Evolutionary conservation across 75 land plant genomes (phyloP).

Genomic region (Pinus taeda): DNA sequence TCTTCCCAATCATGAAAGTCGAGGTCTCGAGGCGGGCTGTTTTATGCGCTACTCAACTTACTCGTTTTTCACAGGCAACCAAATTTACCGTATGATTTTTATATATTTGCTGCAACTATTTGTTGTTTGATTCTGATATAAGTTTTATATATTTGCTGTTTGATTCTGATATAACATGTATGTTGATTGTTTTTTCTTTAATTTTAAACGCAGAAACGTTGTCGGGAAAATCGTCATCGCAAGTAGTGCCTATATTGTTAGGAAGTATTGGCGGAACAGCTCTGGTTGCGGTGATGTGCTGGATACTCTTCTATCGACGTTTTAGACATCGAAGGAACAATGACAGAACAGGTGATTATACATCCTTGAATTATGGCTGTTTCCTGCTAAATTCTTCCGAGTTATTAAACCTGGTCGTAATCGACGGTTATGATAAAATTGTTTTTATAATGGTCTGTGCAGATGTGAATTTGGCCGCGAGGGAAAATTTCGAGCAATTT

Average conservation of each 20-base stretch:
- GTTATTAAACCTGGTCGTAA: no score
- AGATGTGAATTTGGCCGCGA: neutral
- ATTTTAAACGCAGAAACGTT: no score
- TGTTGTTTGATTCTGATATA: neutral
- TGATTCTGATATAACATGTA: no score
- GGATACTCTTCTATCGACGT: neutral
- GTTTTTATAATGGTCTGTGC: no score
- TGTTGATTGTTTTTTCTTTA: no score
- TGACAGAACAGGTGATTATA: neutral
- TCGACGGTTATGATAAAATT: no score
- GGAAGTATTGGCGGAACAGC: neutral
- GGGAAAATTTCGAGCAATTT: neutral
- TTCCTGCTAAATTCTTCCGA: no score
- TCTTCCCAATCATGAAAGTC: slow-evolving; percentile 17
- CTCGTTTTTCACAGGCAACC: neutral
- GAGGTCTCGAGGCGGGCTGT: slow-evolving; percentile 33
- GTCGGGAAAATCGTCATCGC: no score
- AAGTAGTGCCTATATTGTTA: neutral
- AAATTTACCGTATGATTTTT: neutral
- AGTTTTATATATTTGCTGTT: no score
- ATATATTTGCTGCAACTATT: no score
- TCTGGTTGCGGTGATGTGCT: neutral
- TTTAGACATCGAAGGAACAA: neutral
- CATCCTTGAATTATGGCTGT: no score
- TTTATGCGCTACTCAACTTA: slow-evolving; percentile 23